Conservation (phyloP, 306 rosid species). For the Sechiopsis laciniata region DNA sequence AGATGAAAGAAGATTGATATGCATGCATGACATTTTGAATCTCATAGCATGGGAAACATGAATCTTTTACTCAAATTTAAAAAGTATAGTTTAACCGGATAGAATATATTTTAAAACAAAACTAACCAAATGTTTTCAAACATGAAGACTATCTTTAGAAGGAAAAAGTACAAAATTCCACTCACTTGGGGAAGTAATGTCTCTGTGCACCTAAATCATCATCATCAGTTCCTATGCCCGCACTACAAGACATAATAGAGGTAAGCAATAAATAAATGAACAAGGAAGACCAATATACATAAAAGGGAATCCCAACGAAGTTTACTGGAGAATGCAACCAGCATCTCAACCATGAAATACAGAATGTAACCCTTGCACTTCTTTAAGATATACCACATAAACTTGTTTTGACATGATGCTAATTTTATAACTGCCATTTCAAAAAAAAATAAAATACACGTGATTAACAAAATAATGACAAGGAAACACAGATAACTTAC, state of each 20-base stretch:
- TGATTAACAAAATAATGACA: constrained; percentile 14
- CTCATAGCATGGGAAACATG: neutral
- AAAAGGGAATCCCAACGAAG: constrained; percentile 4
- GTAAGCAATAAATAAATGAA: constrained; percentile 7
- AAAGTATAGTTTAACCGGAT: neutral
- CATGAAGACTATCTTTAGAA: constrained; percentile 15
- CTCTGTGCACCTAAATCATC: constrained; percentile 37
- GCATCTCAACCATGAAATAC: neutral
- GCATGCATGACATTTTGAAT: constrained; percentile 11
- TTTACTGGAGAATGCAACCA: constrained; percentile 1
- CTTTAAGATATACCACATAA: neutral
- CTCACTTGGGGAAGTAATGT: constrained; percentile 74
- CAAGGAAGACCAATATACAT: neutral
- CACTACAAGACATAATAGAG: constrained; percentile 26
- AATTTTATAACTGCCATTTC: neutral
- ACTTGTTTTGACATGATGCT: neutral
- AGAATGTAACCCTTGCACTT: neutral
- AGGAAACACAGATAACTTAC: constrained; percentile 42
- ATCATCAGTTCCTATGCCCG: constrained; percentile 37
- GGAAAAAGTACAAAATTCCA: constrained; percentile 24
- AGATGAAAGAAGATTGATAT: neutral
- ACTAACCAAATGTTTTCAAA: constrained; percentile 9
- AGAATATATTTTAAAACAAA: neutral
- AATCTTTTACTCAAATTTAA: neutral
- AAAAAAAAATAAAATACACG: neutral